phyloP scores from a whole-genome alignment of 768 basidiomycete genomes.

The Asterophora parasitica region DNA sequence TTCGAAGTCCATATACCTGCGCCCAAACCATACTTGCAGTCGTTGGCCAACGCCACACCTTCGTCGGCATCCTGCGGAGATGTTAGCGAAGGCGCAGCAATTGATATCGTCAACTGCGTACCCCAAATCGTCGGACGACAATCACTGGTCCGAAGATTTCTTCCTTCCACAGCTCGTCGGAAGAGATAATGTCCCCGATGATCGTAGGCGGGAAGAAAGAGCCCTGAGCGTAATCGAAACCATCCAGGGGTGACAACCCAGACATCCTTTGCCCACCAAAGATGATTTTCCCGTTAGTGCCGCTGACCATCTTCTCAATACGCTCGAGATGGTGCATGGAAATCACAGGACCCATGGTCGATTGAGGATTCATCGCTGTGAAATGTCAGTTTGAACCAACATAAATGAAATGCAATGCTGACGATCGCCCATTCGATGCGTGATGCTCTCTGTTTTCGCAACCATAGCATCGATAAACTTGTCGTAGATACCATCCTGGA shows the following conservation, averaged over 20 bases:
- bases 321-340: conserved; percentile 58
- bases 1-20: conserved; percentile 78
- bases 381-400: background rate
- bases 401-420: conserved; percentile 21
- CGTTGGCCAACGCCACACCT: conserved; percentile 66
- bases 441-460: conserved; percentile 58
- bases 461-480: conserved; percentile 59
- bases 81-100: background rate
- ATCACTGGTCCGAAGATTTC: conserved; percentile 89
- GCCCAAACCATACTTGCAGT: conserved; percentile 75
- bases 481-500: conserved; percentile 68
- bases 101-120: conserved; percentile 16
- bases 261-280: conserved; percentile 64
- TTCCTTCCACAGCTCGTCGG: conserved; percentile 73
- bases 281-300: conserved; percentile 45
- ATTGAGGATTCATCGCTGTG: conserved; percentile 62
- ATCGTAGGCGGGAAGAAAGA: conserved; percentile 81
- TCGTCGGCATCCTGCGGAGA: conserved; percentile 51
- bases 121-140: conserved; percentile 45
- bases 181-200: conserved; percentile 48
- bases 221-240: conserved; percentile 65
- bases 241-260: conserved; percentile 61
- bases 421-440: conserved; percentile 76
- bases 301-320: conserved; percentile 52
- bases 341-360: conserved; percentile 80